Evolutionary conservation across 306 rosid genomes (phyloP).

Genomic region (Hippophae gyantsensis): DNA sequence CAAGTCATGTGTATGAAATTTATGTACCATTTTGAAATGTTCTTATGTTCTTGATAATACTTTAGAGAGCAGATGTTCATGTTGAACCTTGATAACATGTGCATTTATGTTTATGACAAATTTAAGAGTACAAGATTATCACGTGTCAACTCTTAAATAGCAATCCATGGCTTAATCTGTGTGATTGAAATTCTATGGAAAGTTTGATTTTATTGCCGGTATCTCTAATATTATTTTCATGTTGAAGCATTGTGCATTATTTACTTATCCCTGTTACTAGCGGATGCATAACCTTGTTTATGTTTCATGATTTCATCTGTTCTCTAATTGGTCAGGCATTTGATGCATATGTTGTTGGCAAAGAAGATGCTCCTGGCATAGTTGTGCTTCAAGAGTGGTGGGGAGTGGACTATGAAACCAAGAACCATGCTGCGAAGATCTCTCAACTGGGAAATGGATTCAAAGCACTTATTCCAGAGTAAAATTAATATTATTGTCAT

Average conservation of each 20-base stretch:
- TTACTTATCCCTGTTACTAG: conserved; percentile 3
- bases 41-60: neutral
- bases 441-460: conserved; percentile 66
- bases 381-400: conserved; percentile 92
- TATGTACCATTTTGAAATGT: neutral
- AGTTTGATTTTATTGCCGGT: neutral
- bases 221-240: neutral
- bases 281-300: conserved; percentile 7
- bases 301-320: neutral
- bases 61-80: neutral
- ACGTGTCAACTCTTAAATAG: neutral
- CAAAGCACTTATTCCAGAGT: conserved; percentile 95
- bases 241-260: neutral
- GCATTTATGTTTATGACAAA: too few species aligned
- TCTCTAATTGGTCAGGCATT: conserved; percentile 43
- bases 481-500: conserved; percentile 11
- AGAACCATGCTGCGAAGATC: conserved; percentile 72
- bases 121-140: neutral
- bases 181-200: conserved; percentile 2
- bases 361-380: conserved; percentile 80
- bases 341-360: conserved; percentile 74
- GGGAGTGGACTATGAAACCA: conserved; percentile 80
- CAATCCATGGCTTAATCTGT: neutral
- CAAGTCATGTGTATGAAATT: neutral
- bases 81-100: too few species aligned